A percentile compares a stretch with the other conserved stretches of the same genome.
Evolutionary conservation across 2,329 filamentous ascomycete species (phyloP).

Genomic region (Aspergillus tamarii): DNA sequence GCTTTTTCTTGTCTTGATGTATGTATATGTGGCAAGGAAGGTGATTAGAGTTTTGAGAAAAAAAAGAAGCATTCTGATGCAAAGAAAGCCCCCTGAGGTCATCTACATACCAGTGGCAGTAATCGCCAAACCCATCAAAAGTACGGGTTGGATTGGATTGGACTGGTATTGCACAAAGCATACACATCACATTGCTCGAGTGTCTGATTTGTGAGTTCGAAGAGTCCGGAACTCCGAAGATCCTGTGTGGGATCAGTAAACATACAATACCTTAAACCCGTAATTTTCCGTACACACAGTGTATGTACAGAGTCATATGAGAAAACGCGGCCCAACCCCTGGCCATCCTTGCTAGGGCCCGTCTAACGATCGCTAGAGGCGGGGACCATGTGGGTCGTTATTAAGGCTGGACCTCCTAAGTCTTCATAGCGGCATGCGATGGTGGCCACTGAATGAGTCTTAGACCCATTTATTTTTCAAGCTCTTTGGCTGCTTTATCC

Average conservation of each 20-base stretch:
- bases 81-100: neutral
- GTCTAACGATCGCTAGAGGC: conserved; percentile 29
- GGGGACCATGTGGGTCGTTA: conserved; percentile 24
- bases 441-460: conserved; percentile 13
- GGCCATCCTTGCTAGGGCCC: conserved; percentile 23
- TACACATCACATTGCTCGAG: conserved; percentile 8
- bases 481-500: conserved; percentile 12
- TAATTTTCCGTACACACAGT: conserved; percentile 5
- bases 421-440: conserved; percentile 15
- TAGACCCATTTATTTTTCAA: conserved; percentile 7
- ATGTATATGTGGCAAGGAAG: neutral
- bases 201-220: conserved; percentile 10
- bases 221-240: neutral
- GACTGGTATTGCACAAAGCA: neutral
- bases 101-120: conserved; percentile 3
- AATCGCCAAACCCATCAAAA: neutral
- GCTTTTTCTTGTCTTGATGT: neutral
- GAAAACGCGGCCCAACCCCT: conserved; percentile 25
- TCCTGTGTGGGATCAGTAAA: conserved; percentile 9
- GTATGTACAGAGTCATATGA: conserved; percentile 5
- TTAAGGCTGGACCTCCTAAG: conserved; percentile 25
- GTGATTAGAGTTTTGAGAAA: neutral
- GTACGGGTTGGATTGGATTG: neutral
- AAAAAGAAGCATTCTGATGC: conserved; percentile 4
- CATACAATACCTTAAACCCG: neutral